A percentile compares a stretch with the other conserved stretches of the same genome.
These are phyloP conservation scores for Daphne laureola DNA, from an alignment of 441 rosid genomes.

Conservation along the genomic window DNA sequence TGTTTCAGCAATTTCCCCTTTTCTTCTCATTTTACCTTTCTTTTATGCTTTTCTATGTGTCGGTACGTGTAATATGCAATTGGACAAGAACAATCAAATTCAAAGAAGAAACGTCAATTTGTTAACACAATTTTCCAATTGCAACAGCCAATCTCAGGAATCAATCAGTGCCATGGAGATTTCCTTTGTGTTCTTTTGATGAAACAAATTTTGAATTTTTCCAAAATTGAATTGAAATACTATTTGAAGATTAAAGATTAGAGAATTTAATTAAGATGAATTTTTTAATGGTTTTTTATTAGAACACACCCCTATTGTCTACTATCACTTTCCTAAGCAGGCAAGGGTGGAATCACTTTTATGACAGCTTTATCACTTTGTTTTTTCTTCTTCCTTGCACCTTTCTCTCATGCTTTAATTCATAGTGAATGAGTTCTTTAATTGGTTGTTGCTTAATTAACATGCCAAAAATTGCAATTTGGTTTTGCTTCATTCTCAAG, in stretches of 20 bases:
- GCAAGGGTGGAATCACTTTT: conserved; percentile 17
- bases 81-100: conserved; percentile 21
- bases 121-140: conserved; percentile 6
- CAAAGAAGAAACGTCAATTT: conserved; percentile 4
- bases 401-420: conserved; percentile 11
- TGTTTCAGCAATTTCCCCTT: conserved; percentile 16
- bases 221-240: too few species aligned
- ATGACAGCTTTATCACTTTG: conserved; percentile 15
- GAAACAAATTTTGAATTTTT: too few species aligned
- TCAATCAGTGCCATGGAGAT: background rate
- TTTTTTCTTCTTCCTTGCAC: background rate
- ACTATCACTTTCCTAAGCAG: conserved; percentile 18
- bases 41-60: background rate
- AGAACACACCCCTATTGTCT: too few species aligned
- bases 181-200: too few species aligned
- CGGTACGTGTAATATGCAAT: conserved; percentile 13
- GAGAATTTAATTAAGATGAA: too few species aligned
- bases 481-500: conserved; percentile 22
- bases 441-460: conserved; percentile 1
- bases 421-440: conserved; percentile 9
- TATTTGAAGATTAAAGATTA: too few species aligned
- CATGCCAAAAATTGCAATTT: conserved; percentile 11
- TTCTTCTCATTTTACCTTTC: conserved; percentile 23
- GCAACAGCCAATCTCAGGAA: background rate
- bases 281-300: too few species aligned